A percentile compares a stretch with the other conserved stretches of the same genome.
Evolutionary conservation across 306 rosid genomes (phyloP).

Genomic region (Comarum palustre): DNA sequence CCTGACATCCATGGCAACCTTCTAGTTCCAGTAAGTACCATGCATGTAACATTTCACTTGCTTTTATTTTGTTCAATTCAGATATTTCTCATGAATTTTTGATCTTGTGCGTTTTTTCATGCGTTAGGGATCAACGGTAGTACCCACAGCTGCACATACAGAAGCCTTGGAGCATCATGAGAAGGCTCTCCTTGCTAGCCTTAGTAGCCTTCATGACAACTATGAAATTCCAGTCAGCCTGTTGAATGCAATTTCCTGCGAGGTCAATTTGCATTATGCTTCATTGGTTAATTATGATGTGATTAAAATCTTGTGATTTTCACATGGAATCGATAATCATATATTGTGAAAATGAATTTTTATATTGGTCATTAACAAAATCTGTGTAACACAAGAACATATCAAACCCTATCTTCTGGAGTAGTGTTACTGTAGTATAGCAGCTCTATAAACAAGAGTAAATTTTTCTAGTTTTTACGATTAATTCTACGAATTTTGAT

Average conservation of each 20-base stretch:
- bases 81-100: neutral
- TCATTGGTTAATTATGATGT: neutral
- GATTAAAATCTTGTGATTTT: neutral
- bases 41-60: neutral
- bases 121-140: slow-evolving; percentile 29
- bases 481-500: neutral
- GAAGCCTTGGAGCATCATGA: slow-evolving; percentile 27
- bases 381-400: neutral
- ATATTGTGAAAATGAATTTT: neutral
- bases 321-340: no score
- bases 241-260: slow-evolving; percentile 49
- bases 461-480: no score
- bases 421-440: no score
- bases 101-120: neutral
- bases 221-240: slow-evolving; percentile 38
- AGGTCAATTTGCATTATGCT: slow-evolving; percentile 32
- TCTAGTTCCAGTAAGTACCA: slow-evolving; percentile 1
- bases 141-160: slow-evolving; percentile 3
- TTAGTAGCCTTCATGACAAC: slow-evolving; percentile 23
- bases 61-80: neutral
- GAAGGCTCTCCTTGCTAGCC: slow-evolving; percentile 27
- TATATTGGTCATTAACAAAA: neutral
- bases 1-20: slow-evolving; percentile 32
- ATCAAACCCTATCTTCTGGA: neutral
- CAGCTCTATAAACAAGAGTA: no score